Evolutionary conservation across 306 rosid species (phyloP), one percentile per base, ranked within the genome.

Genomic region (Vachellia collinsii): DNA sequence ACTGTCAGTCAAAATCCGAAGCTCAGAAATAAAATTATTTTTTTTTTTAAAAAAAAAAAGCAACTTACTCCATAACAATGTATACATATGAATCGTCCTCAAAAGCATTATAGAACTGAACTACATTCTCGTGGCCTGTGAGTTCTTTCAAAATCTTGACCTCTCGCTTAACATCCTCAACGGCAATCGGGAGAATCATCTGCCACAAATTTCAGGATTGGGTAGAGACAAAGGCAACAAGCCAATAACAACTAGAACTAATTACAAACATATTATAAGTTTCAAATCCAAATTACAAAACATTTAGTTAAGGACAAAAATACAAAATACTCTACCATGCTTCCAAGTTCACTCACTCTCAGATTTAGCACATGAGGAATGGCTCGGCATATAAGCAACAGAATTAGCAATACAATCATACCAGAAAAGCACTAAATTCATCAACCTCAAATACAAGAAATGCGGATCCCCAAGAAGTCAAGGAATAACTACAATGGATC

Each of bases 121-220:
- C 99, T 74, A 96, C 99, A 54, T 96, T 96, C 90, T 96, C 99
- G 73, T 96, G 99, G 81, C 99, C 99, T 22, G 95, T 62, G 74
- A 96, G 98, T 62, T 79, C 93, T 89, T 85, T 86, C 94, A 96
- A 86, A 83, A 96, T 96, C 91, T 76, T 89, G 75, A 96, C 98
- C 84, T 96, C 99, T 71, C 99, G 89, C 88, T 91, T 96, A 72
- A 96, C 99, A 86, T 96, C 99, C 88, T 96, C 99, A 48, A 96
- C 99, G 0, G 99, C 99, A 65, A 96, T 92, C 20, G 98, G 98
- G 82, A 93, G 93, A 88, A 96, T 81, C 99, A 96, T 96, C 99
- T 96, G 93, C 82, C 83, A 78, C 79, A 78, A 3, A 84, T 51
- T 77, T 85, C 86, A 83, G 46, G 38, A 69, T 47, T 43, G 75